Base-by-base conservation (phyloP, 768 basidiomycete genomes). In the Ramaria sp. region DNA sequence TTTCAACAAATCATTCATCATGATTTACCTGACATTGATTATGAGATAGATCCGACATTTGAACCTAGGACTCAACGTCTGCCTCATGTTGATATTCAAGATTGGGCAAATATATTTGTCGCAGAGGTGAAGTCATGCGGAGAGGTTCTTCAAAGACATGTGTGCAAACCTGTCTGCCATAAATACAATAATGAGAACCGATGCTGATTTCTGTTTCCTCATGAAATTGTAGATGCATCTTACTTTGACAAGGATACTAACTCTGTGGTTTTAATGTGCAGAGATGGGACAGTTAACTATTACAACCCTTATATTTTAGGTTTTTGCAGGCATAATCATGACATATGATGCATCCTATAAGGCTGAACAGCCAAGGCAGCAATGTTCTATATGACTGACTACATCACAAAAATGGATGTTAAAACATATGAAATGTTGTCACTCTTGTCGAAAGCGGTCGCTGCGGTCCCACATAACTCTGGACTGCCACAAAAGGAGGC, bases 251-350 rank as follows among this genome's bases (percentile, higher is more conserved):
- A 53, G 6, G 61, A 67, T 0, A 66, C 63, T 0, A 70, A 72
- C 33, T 67, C 72, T 2, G 53, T 73, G 7, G 51, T 65, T 30
- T 51, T 72, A 2, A 12, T 63, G 12, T 69, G 68, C 10, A 1
- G 46, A 1, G 68, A 79, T 64, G 71, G 73, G 0, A 22, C 73
- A 47, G 71, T 78, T 0, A 73, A 71, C 53, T 71, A 66, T 48
- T 65, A 62, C 48, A 71, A 72, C 57, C 70, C 64, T 0, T 63
- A 67, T 27, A 62, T 73, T 3, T 62, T 72, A 3, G 65, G 71
- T 0, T 70, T 64, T 59, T 68, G 65, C 22, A 15, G 66, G 0
- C 72, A 72, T 49, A 72, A 71, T 53, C 68, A 72, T 59, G 70
- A 71, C 49, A 59, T 67, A 9, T 68, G 70, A 43, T 69, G 60